phyloP scores from a whole-genome alignment of 768 basidiomycete species.

The Lactarius tabidus region DNA sequence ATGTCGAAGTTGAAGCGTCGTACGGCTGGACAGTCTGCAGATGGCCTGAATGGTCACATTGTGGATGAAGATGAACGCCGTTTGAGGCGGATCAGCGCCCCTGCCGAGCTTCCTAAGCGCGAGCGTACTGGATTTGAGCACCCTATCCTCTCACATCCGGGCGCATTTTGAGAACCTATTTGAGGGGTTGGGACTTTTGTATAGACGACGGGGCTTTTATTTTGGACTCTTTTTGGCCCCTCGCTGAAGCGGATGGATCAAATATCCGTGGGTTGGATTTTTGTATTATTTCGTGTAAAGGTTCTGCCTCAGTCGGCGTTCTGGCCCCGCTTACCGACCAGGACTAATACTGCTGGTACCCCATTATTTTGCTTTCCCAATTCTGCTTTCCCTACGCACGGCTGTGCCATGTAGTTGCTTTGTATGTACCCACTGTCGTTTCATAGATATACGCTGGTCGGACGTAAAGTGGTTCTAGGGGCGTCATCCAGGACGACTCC shows the following conservation, averaged over 20 bases:
- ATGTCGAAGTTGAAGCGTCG: slow-evolving; percentile 58
- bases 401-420: slow-evolving; percentile 15
- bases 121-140: slow-evolving; percentile 55
- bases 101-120: slow-evolving; percentile 51
- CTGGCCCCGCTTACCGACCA: neutral
- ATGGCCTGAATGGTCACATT: slow-evolving; percentile 26
- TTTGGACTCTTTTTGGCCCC: neutral
- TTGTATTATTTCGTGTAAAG: neutral
- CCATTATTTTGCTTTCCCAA: neutral
- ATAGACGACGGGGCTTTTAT: neutral
- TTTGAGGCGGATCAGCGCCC: slow-evolving; percentile 52
- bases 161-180: slow-evolving; percentile 47
- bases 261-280: slow-evolving; percentile 1
- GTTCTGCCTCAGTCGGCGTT: slow-evolving; percentile 2
- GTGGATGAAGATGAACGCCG: slow-evolving; percentile 39
- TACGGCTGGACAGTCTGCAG: slow-evolving; percentile 31
- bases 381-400: slow-evolving; percentile 2
- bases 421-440: neutral
- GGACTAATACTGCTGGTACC: neutral
- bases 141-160: slow-evolving; percentile 53
- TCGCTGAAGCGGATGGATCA: neutral
- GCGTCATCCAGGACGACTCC: neutral
- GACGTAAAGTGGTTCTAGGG: neutral
- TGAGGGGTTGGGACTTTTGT: neutral
- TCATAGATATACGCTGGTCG: neutral